Percentiles rank a stretch among this genome's conserved stretches.
Evolutionary conservation across 2,329 filamentous ascomycete species (phyloP).

Genomic region (Geoglossum cookeanum): DNA sequence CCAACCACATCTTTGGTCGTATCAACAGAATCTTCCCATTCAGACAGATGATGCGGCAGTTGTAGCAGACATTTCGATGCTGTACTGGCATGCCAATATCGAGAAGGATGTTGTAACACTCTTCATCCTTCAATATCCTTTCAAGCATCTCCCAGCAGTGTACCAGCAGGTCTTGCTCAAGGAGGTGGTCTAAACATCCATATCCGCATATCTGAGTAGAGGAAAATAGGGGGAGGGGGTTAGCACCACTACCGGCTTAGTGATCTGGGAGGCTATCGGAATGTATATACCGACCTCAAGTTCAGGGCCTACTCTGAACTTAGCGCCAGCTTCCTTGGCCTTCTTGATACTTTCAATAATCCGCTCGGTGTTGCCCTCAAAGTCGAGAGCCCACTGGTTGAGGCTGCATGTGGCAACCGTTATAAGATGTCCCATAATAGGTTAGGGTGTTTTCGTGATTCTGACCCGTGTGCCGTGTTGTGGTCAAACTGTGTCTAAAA

Average conservation of each 20-base stretch:
- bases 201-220: too few species aligned
- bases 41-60: constrained; percentile 43
- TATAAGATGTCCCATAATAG: background rate
- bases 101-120: constrained; percentile 37
- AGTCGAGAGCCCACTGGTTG: constrained; percentile 35
- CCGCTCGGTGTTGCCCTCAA: constrained; percentile 40
- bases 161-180: constrained; percentile 28
- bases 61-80: constrained; percentile 31
- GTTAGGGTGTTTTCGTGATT: too few species aligned
- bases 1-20: constrained; percentile 35
- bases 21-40: constrained; percentile 53
- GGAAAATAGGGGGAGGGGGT: too few species aligned
- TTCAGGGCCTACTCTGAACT: constrained; percentile 39
- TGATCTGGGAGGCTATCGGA: too few species aligned
- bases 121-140: constrained; percentile 38
- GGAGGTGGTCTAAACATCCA: constrained; percentile 17
- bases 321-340: constrained; percentile 44
- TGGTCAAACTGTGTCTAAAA: too few species aligned
- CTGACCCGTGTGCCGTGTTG: too few species aligned
- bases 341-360: constrained; percentile 42
- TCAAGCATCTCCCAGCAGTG: constrained; percentile 44
- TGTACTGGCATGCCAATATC: constrained; percentile 32
- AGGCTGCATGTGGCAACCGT: constrained; percentile 8
- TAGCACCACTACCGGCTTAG: too few species aligned
- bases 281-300: too few species aligned